These are phyloP conservation scores for Blakeslea trispora DNA, from an alignment of 371 early-diverging fungal species.

Conservation along the genomic window DNA sequence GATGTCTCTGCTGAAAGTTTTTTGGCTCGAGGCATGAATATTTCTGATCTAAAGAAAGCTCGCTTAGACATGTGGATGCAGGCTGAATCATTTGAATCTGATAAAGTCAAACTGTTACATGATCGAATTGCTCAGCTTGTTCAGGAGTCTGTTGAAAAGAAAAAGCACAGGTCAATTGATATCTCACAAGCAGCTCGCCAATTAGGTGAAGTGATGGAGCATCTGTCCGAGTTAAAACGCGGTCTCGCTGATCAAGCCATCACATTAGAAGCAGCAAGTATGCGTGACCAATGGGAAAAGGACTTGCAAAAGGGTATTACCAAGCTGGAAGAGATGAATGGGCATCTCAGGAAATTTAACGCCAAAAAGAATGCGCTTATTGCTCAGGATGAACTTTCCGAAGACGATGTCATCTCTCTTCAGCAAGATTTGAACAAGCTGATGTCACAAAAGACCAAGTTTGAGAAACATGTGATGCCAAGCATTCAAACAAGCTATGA, in stretches of 20 bases:
- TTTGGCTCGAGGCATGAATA: slow-evolving; percentile 17
- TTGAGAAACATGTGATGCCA: slow-evolving; percentile 25
- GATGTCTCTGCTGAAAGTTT: slow-evolving; percentile 42
- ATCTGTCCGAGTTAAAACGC: slow-evolving; percentile 34
- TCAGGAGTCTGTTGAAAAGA: slow-evolving; percentile 28
- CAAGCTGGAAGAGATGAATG: slow-evolving; percentile 38
- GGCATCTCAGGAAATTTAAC: slow-evolving; percentile 33
- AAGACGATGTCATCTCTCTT: slow-evolving; percentile 23
- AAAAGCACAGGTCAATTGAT: slow-evolving; percentile 33
- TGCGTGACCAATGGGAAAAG: slow-evolving; percentile 36
- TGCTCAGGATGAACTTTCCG: slow-evolving; percentile 29
- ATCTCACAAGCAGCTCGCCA: slow-evolving; percentile 29
- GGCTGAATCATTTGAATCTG: slow-evolving; percentile 33
- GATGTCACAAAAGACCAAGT: slow-evolving; percentile 24
- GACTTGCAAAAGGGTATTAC: slow-evolving; percentile 26
- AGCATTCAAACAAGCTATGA: slow-evolving; percentile 38
- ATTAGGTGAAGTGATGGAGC: slow-evolving; percentile 37
- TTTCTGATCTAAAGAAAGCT: slow-evolving; percentile 24
- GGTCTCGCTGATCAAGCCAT: slow-evolving; percentile 36
- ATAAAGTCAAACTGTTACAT: slow-evolving; percentile 31
- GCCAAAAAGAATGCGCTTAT: slow-evolving; percentile 31
- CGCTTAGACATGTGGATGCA: slow-evolving; percentile 19
- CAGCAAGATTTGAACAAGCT: slow-evolving; percentile 28
- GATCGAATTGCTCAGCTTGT: slow-evolving; percentile 37
- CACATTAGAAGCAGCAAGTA: slow-evolving; percentile 37